Conservation (phyloP, 495 filamentous ascomycete genomes). For the Niebla homalea region DNA sequence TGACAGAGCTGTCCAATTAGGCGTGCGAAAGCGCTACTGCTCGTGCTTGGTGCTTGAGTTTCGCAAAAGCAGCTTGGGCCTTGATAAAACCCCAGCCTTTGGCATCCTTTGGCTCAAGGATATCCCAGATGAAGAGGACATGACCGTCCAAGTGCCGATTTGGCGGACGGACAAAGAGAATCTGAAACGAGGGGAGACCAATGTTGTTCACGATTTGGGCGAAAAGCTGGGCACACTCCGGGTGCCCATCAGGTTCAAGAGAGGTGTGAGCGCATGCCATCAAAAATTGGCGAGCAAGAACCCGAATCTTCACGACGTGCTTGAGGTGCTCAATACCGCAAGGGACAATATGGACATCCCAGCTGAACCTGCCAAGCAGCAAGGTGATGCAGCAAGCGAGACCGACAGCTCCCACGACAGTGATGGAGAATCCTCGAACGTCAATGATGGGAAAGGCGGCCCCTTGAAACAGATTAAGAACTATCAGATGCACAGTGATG, state of each 20-base stretch:
- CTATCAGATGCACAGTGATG: conserved; percentile 27
- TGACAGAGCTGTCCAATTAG: conserved; percentile 29
- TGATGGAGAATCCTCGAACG: neutral
- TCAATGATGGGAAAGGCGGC: conserved; percentile 9
- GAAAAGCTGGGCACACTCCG: conserved; percentile 39
- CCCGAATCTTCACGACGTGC: conserved; percentile 37
- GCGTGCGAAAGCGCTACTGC: conserved; percentile 48
- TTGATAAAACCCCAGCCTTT: conserved; percentile 44
- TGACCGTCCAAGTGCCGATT: conserved; percentile 38
- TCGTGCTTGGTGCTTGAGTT: conserved; percentile 50
- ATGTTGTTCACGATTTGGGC: conserved; percentile 26
- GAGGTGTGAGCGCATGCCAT: conserved; percentile 45
- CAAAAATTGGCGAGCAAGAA: conserved; percentile 36
- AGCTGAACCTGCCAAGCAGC: conserved; percentile 11
- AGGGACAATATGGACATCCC: conserved; percentile 27
- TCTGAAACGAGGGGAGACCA: conserved; percentile 25
- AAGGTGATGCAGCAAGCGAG: conserved; percentile 5
- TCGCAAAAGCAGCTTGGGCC: conserved; percentile 31
- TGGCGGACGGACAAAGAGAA: conserved; percentile 40
- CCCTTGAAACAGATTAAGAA: conserved; percentile 26
- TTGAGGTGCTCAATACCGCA: conserved; percentile 50
- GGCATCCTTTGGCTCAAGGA: conserved; percentile 55
- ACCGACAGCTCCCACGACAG: conserved; percentile 10
- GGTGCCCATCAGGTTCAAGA: conserved; percentile 40
- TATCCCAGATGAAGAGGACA: conserved; percentile 48